These are phyloP conservation scores for Paracorniculantispora psalliotae DNA, from an alignment of 2,329 filamentous ascomycete species.

Conservation along the genomic window DNA sequence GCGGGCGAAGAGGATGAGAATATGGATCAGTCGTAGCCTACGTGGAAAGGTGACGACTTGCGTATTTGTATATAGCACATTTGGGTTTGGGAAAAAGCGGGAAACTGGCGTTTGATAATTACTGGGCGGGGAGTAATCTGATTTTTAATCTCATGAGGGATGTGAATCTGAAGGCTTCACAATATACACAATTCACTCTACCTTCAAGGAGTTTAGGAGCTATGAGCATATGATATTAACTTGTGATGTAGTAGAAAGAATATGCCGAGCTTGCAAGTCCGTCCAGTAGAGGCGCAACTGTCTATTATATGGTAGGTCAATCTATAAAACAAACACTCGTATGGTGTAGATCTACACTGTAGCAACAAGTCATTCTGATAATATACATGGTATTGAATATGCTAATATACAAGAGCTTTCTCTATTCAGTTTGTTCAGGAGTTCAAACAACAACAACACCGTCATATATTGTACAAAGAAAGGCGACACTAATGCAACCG, in stretches of 20 bases:
- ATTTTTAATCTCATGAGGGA: neutral
- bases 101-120: neutral
- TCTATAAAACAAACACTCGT: no score
- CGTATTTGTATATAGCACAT: neutral
- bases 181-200: no score
- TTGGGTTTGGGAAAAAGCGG: neutral
- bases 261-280: no score
- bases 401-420: neutral
- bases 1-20: no score
- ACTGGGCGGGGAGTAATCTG: neutral
- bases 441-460: neutral
- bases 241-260: no score
- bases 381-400: slow-evolving; percentile 7
- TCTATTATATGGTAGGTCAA: no score
- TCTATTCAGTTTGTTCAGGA: neutral
- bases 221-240: no score
- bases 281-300: no score
- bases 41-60: neutral
- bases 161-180: no score
- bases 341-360: no score
- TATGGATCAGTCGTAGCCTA: slow-evolving; percentile 14
- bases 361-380: neutral
- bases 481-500: neutral
- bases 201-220: no score
- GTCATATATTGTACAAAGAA: neutral